Evolutionary conservation across 352 stramenopile genomes (phyloP).

Genomic region (Globisporangium emineosum): DNA sequence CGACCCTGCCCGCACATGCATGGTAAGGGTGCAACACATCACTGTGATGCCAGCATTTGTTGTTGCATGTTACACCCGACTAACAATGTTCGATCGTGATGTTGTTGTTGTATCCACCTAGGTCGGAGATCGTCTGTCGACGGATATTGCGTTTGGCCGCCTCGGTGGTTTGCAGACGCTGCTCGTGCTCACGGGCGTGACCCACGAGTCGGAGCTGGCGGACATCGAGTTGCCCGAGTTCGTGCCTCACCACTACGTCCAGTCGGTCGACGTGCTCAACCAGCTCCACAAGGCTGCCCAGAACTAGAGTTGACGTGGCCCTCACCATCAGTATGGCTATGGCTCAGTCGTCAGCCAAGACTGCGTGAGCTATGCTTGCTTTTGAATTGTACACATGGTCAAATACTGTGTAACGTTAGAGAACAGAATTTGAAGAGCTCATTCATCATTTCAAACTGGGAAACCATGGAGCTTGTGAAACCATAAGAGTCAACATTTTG

Average conservation of each 20-base stretch:
- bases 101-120: constrained; percentile 17
- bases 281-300: constrained; percentile 38
- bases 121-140: constrained; percentile 81
- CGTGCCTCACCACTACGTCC: constrained; percentile 60
- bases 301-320: constrained; percentile 15
- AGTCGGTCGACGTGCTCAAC: constrained; percentile 76
- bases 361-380: background rate
- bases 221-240: constrained; percentile 49
- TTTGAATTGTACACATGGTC: background rate
- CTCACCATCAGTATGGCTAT: background rate
- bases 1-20: constrained; percentile 71
- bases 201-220: constrained; percentile 49
- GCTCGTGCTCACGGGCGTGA: constrained; percentile 75
- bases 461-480: no score
- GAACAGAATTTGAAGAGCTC: background rate
- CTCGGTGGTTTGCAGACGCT: constrained; percentile 67
- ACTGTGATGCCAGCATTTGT: background rate
- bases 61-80: background rate
- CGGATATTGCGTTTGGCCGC: constrained; percentile 83
- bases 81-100: background rate
- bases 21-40: constrained; percentile 33
- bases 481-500: no score
- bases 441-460: no score
- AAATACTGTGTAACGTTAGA: background rate
- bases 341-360: background rate